phyloP scores from a whole-genome alignment of 495 filamentous ascomycete genomes.

The Evernia prunastri region DNA sequence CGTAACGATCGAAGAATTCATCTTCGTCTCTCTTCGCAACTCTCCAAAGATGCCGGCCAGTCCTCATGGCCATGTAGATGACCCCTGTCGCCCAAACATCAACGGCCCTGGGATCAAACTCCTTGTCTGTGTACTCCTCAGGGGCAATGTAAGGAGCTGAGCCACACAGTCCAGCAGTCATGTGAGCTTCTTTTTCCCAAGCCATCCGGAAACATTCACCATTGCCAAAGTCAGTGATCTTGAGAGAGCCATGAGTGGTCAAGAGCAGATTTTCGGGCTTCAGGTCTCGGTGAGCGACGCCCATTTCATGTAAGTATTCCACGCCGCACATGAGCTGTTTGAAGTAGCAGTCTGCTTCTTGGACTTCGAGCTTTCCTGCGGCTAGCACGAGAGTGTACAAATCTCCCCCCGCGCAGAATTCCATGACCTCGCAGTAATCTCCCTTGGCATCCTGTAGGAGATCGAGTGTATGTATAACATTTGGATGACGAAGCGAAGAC shows the following conservation, averaged over 20 bases:
- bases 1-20: slow-evolving; percentile 90
- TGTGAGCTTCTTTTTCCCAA: slow-evolving; percentile 96
- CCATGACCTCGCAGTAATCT: slow-evolving; percentile 99
- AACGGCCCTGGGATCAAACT: slow-evolving; percentile 94
- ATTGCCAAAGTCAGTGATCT: slow-evolving; percentile 99
- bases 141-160: slow-evolving; percentile 97
- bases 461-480: slow-evolving; percentile 97
- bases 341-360: slow-evolving; percentile 96
- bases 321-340: slow-evolving; percentile 99
- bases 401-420: slow-evolving; percentile 95
- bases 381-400: slow-evolving; percentile 91
- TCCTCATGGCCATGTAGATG: slow-evolving; percentile 99
- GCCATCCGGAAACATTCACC: slow-evolving; percentile 99
- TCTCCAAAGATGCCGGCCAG: slow-evolving; percentile 92
- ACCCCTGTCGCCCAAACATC: slow-evolving; percentile 98
- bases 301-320: slow-evolving; percentile 99
- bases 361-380: slow-evolving; percentile 85
- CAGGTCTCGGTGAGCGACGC: slow-evolving; percentile 92
- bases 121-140: slow-evolving; percentile 88
- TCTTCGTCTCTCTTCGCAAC: slow-evolving; percentile 92
- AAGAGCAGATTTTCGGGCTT: slow-evolving; percentile 97
- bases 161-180: slow-evolving; percentile 94
- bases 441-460: slow-evolving; percentile 93
- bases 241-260: slow-evolving; percentile 87
- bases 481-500: slow-evolving; percentile 90